Conservation (phyloP, 2,329 filamentous ascomycete genomes). For the Monascus ruber region DNA sequence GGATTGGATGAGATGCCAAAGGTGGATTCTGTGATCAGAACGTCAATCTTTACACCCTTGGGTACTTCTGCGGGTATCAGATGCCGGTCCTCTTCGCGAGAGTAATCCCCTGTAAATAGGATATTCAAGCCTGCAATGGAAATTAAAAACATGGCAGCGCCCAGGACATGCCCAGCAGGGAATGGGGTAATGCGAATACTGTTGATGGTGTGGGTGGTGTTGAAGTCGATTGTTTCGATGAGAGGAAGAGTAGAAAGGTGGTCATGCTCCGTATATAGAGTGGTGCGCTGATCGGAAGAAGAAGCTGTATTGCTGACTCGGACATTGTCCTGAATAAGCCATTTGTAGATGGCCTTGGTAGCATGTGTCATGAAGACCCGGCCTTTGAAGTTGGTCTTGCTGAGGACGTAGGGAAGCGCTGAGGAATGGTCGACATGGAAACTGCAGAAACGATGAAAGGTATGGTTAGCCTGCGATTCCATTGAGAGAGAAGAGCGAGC, state of each 20-base stretch:
- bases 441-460: conserved; percentile 40
- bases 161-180: conserved; percentile 93
- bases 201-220: conserved; percentile 93
- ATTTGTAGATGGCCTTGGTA: conserved; percentile 99
- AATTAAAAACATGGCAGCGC: conserved; percentile 95
- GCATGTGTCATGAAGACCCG: conserved; percentile 99
- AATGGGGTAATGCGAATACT: conserved; percentile 95
- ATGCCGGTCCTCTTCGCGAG: conserved; percentile 87
- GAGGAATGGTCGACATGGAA: conserved; percentile 99
- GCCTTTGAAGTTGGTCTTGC: conserved; percentile 95
- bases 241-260: conserved; percentile 84
- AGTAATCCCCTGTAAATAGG: conserved; percentile 96
- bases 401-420: conserved; percentile 91
- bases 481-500: conserved; percentile 5
- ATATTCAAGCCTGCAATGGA: conserved; percentile 96
- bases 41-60: conserved; percentile 79
- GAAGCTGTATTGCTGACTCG: conserved; percentile 64
- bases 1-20: conserved; percentile 93
- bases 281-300: conserved; percentile 50
- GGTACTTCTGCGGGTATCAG: conserved; percentile 88
- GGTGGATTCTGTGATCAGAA: conserved; percentile 93
- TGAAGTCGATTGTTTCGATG: conserved; percentile 96
- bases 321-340: conserved; percentile 95
- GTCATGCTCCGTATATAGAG: conserved; percentile 88
- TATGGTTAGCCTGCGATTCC: conserved; percentile 16